Evolutionary conservation across 495 filamentous ascomycete species (phyloP), one percentile per base, ranked within the genome.

Genomic region (Neurospora sp.): DNA sequence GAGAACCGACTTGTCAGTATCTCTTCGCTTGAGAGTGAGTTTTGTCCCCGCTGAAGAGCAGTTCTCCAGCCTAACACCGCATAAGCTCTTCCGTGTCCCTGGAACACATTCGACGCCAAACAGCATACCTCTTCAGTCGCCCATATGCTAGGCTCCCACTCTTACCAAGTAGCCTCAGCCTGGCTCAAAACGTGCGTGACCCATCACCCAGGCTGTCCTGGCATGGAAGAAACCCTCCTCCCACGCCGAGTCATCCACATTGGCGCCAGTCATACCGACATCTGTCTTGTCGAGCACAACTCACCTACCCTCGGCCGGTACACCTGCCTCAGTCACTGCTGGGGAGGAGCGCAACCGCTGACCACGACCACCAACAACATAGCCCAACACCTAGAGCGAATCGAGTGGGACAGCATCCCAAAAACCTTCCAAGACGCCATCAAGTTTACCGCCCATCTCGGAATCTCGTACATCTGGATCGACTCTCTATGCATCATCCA

Each of bases 401-500:
- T 79, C 8, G 22, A 44, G 8, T 75, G 70, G 73, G 20, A 69
- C 8, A 59, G 40, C 14, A 41, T 76, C 3, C 75, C 75, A 1
- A 69, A 69, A 40, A 78, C 80, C 35, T 80, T 81, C 37, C 72
- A 77, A 70, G 78, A 83, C 27, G 81, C 82, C 16, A 71, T 83
- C 16, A 45, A n/a, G 20, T 68, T 76, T 6, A 65, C 71, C 37
- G 27, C 61, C 17, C 35, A 68, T 12, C 48, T 79, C 8, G 72
- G 71, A 2, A 61, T 76, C 17, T 17, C 53, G 16, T 77, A 74
- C 44, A 44, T 78, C 8, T 78, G 77, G 77, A 75, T 78, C 31
- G 75, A 78, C 39, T 68, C 75, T 1, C 53, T 73, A n/a, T 73
- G 71, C 37, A 48, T 73, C 22, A 20, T 70, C 41, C 71, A 74